Conservation (phyloP, 257 asterid genomes). For the Agastache rugosa region DNA sequence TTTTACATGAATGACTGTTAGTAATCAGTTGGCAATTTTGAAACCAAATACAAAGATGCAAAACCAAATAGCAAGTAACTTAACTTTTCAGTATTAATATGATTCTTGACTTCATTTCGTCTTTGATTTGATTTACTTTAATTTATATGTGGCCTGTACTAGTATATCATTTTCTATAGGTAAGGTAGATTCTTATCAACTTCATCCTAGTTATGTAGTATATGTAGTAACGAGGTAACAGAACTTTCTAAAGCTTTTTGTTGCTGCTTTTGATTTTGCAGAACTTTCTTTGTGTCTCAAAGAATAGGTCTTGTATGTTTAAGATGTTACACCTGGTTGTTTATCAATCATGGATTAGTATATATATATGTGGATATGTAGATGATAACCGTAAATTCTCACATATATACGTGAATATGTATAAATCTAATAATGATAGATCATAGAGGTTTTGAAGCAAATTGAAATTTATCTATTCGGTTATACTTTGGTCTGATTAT, state of each 20-base stretch:
- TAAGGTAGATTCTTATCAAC: neutral
- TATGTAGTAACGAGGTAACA: neutral
- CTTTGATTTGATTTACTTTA: neutral
- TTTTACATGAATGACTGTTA: neutral
- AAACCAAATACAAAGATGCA: slow-evolving; percentile 18
- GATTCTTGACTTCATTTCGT: neutral
- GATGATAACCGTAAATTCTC: neutral
- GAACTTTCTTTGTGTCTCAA: slow-evolving; percentile 1
- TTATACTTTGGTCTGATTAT: neutral
- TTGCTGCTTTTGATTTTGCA: neutral
- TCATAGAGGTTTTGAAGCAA: neutral
- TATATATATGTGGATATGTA: neutral
- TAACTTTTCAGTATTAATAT: neutral
- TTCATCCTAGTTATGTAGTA: neutral
- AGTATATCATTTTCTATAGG: neutral
- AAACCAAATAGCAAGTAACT: slow-evolving; percentile 5
- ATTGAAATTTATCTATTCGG: neutral
- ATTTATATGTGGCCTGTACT: neutral
- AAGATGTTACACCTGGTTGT: neutral
- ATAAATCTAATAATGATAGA: neutral
- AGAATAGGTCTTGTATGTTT: neutral
- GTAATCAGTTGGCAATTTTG: neutral
- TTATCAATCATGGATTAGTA: neutral
- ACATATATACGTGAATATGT: neutral
- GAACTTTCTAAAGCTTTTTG: neutral